These are phyloP conservation scores for Arthrobotrys entomopaga DNA, from an alignment of 2,329 filamentous ascomycete genomes.

Conservation along the genomic window DNA sequence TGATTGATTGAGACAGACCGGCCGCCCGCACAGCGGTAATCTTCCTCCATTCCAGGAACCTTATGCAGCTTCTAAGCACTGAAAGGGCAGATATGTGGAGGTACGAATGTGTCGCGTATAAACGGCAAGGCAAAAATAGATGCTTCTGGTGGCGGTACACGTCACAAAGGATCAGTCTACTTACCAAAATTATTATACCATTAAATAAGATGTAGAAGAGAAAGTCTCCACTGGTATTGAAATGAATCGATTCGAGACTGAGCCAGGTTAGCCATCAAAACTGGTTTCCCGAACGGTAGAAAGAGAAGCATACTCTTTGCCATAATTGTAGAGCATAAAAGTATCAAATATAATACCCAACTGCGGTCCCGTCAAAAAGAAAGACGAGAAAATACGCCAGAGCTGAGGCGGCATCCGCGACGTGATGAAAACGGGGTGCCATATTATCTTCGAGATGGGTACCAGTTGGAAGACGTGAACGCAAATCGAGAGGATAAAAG, in stretches of 20 bases:
- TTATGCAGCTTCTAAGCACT: constrained; percentile 56
- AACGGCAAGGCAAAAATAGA: background rate
- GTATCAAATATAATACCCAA: constrained; percentile 44
- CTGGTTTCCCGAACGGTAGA: background rate
- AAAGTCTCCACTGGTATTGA: constrained; percentile 44
- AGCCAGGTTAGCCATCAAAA: constrained; percentile 3
- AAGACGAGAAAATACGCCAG: constrained; percentile 47
- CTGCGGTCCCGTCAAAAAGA: constrained; percentile 30
- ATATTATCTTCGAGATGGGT: constrained; percentile 31
- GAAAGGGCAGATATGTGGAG: constrained; percentile 56
- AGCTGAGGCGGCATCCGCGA: constrained; percentile 49
- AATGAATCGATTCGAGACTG: constrained; percentile 36
- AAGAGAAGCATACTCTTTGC: constrained; percentile 37
- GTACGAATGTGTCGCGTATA: constrained; percentile 10
- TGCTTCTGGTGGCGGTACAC: too few relatives aligned
- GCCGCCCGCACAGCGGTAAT: constrained; percentile 46
- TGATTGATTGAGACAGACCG: constrained; percentile 47
- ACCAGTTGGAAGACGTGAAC: constrained; percentile 29
- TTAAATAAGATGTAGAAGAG: constrained; percentile 48
- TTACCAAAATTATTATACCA: constrained; percentile 41
- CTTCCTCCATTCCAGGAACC: constrained; percentile 56
- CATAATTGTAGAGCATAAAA: constrained; percentile 46
- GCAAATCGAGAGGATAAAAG: constrained; percentile 25
- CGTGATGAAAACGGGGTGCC: constrained; percentile 35
- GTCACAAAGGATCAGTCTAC: background rate